Base-by-base conservation (phyloP, 345 rosid species). In the Mangifera indica region DNA sequence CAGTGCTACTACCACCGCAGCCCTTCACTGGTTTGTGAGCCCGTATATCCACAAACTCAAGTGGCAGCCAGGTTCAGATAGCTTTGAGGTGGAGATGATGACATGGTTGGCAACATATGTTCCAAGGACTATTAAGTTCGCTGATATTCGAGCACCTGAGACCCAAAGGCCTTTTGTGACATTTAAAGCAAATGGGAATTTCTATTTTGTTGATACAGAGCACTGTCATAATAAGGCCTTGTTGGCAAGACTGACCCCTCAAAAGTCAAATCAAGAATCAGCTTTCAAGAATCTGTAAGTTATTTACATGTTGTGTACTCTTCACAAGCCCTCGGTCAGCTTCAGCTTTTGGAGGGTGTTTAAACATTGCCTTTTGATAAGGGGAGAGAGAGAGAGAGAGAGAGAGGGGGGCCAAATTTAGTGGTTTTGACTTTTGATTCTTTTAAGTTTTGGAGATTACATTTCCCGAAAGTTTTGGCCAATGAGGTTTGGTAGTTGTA, bases 41-140 rank as follows among this genome's bases (percentile, higher is more conserved):
- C 97, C 98, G 0, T 94, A 92, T 52, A 67, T 94, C 37, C 98
- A 94, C 91, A 94, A 86, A 84, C 84, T 94, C 48, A 90, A 83
- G 69, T 90, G 97, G 98, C 84, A 89, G 79, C 98, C 98, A 0
- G 98, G 97, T 63, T 82, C 98, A 5, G 95, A 90, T 82, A 87
- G 85, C 60, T 88, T 92, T 22, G 92, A 92, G 82, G 97, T 90
- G 8, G 98, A 94, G 85, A 92, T 87, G 95, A 66, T 94, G 97
- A 83, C 98, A 0, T 94, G 98, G 98, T 67, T 94, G 56, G 98
- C 85, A 0, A 89, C 93, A 22, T 69, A 73, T 63, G 53, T 80
- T 25, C 86, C 93, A 0, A 82, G 78, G 84, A 89, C 95, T 3
- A 79, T 94, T 69, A 94, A 82, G 69, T 92, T 94, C 70, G 81